These are phyloP conservation scores for Colletotrichum sp. DNA, from an alignment of 2,329 filamentous ascomycete genomes.

Conservation along the genomic window DNA sequence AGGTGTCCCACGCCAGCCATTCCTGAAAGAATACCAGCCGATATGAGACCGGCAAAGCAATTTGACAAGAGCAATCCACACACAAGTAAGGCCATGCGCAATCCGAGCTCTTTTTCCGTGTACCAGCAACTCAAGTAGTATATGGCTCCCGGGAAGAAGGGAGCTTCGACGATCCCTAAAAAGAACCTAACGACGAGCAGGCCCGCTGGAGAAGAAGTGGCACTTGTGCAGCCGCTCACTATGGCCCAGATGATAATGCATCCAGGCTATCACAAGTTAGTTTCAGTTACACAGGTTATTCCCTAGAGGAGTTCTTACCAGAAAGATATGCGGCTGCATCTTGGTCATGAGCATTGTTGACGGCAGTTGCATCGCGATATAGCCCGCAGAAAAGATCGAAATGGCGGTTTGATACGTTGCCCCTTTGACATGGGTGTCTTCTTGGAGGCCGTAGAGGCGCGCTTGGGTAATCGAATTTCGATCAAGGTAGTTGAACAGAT, in stretches of 20 bases:
- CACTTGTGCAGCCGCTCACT: conserved; percentile 26
- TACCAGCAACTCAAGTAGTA: conserved; percentile 73
- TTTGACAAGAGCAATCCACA: conserved; percentile 23
- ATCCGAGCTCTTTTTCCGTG: conserved; percentile 68
- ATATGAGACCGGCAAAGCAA: conserved; percentile 64
- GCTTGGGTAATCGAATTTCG: conserved; percentile 3
- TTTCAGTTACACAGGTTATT: fast-evolving
- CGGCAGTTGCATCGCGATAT: conserved; percentile 39
- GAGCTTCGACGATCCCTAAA: conserved; percentile 28
- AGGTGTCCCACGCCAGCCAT: conserved; percentile 54
- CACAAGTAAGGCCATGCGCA: conserved; percentile 57
- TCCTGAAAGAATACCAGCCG: conserved; percentile 59
- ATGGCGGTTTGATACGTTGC: conserved; percentile 37
- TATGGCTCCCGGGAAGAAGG: conserved; percentile 36
- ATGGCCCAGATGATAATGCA: conserved; percentile 24
- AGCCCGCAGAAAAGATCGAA: conserved; percentile 36
- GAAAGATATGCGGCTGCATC: conserved; percentile 42
- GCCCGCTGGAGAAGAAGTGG: conserved; percentile 4
- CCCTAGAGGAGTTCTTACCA: conserved; percentile 37
- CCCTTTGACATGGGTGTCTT: not conserved
- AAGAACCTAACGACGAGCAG: conserved; percentile 31
- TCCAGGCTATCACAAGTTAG: not conserved
- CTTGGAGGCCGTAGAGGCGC: not conserved
- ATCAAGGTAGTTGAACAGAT: conserved; percentile 44
- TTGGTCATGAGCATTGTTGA: conserved; percentile 38